Base-by-base conservation (phyloP, 1,139 yeast genomes). In the Eremothecium coryli region DNA sequence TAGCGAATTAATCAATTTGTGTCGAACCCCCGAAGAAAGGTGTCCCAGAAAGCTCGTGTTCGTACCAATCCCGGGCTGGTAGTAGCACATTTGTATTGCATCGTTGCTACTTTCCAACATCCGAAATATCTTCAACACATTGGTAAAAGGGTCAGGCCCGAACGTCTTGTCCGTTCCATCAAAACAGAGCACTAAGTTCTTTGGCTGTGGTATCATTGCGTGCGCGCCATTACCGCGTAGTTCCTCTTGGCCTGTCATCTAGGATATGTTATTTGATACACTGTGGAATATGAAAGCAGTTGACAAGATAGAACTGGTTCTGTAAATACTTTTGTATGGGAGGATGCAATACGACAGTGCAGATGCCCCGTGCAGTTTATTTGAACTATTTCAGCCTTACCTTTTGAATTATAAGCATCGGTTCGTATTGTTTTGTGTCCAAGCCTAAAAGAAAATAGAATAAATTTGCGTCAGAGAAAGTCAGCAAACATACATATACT, bases 41-140 rank as follows among this genome's bases (percentile, higher is more conserved):
- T 20, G 23, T 10, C 23, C 14, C 21, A 23, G 17, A 5, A 27
- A 11, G 3, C 49, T 37, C 40, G 70, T 67, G 9, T 65, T 57
- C 5, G 70, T 68, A 1, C 82, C 82, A 16, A 76, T 68, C 0
- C 82, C 82, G 1, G 82, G 78, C 44, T 76, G 82, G 46, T 76
- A 76, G 46, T 76, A 75, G 44, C 79, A 72, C 24, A 71, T 42
- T 43, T 75, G 81, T 12, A 40, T 33, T 2, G 44, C 39, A 4
- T 54, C 44, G 23, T 56, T 49, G 26, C 64, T 64, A 38, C 68
- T 70, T 9, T 72, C 74, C 20, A 76, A 49, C 54, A 76, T 55
- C 31, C 69, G 60, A 50, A 69, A 76, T 22, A 76, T 45, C 46
- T 69, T 71, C 37, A 76, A 53, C 1, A 73, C 70, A 48, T 76